Evolutionary conservation across 1,284 basidiomycete genomes (phyloP), one percentile per base, ranked within the genome.

Genomic region (Fomitopsis palustris): DNA sequence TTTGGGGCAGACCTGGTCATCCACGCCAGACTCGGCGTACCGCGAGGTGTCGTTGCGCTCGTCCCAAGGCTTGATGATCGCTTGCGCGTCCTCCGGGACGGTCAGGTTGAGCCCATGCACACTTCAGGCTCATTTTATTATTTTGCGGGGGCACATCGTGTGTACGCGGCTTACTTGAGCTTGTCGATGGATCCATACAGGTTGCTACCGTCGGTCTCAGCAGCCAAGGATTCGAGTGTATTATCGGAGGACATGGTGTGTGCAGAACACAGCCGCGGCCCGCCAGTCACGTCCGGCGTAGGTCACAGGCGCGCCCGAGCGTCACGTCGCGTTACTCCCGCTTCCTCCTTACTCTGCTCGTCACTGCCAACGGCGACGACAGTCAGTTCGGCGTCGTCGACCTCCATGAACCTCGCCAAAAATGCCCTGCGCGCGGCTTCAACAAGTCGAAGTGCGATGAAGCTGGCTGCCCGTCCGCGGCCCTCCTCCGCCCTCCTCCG

Each of bases 61-160:
- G 58, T 88, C 81, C 90, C 92, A 93, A 1, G 87, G 83, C 71
- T 93, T 92, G 61, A 93, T 88, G 38, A 92, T 73, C 17, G 78
- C 82, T 64, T 83, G 85, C 1, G 90, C 90, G 64, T 87, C 80
- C 71, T 93, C 90, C 37, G 90, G 90, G 21, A 90, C 80, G 8
- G 81, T 80, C 56, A 93, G 74, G 68, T 92, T 92, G 65, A 93
- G 74, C 33, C 91, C 91, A 70, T 93, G 81, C 54, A 92, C 88
- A 67, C 90, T 92, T 78, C 55, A 35, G n/a, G 58, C 52, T 57
- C 55, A 63, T 67, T 62, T 54, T 54, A 56, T 5, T 21, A 27
- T 23, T 29, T 31, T 5, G 25, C n/a, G n/a, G n/a, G 39, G 10
- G 21, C 49, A 53, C 37, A 53, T 29, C 53, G 39, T 37, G 62